These are phyloP conservation scores for Spongospora subterranea DNA, from an alignment of 208 protist species.

Conservation along the genomic window DNA sequence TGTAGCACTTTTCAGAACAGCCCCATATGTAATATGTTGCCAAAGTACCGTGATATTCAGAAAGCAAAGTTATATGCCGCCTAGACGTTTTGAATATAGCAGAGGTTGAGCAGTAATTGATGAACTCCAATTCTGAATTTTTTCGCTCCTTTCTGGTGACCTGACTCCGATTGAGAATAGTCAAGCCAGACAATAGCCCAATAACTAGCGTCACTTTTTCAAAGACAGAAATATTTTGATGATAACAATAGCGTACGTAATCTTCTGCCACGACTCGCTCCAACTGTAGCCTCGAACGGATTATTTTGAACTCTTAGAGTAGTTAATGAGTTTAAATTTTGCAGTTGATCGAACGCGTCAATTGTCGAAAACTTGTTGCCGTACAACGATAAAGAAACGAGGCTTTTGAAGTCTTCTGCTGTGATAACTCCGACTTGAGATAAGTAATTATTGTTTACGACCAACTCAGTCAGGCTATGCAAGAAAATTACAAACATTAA, in stretches of 20 bases:
- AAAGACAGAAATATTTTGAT: background rate
- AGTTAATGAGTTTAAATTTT: background rate
- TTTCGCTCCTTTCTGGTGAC: background rate
- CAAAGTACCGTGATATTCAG: background rate
- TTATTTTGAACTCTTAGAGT: background rate
- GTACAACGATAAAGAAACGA: background rate
- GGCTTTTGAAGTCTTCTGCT: background rate
- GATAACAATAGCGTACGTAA: background rate
- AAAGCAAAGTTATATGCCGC: background rate
- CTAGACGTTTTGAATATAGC: background rate
- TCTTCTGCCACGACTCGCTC: background rate
- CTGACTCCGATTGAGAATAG: background rate
- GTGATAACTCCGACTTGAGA: background rate
- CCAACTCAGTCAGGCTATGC: background rate
- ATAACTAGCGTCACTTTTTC: background rate
- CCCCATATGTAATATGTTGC: background rate
- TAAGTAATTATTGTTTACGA: background rate
- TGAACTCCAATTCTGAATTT: background rate
- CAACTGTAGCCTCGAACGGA: background rate
- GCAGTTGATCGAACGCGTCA: background rate
- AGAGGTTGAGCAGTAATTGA: background rate
- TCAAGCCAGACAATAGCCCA: background rate
- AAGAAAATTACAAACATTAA: background rate
- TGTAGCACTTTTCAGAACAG: background rate
- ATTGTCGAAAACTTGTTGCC: background rate